Base-by-base conservation (phyloP, 768 basidiomycete genomes). In the Mycena epipterygia region DNA sequence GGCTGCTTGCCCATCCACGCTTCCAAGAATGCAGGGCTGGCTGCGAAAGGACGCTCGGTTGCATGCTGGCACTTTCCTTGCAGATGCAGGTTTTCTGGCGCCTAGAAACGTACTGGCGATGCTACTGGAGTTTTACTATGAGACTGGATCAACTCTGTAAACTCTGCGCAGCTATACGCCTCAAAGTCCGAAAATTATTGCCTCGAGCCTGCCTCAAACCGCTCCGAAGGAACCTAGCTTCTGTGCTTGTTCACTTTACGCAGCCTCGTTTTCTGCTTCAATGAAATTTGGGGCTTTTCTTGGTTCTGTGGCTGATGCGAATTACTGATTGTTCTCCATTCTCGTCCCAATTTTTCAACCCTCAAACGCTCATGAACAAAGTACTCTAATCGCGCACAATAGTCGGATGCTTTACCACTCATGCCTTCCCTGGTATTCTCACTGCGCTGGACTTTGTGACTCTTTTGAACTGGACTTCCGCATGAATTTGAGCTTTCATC, bases 81-180 rank as follows among this genome's bases (percentile, higher is more conserved):
- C 44, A 46, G 44, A 51, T 51, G 49, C 49, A 51, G 27, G 49
- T 27, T 29, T 51, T 30, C 49, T 51, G 25, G 49, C 17, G 49
- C 27, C 49, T 51, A 27, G 49, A 51, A 51, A 51, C 27, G 29
- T 51, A 29, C 49, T 51, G 35, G 35, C 35, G 35, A 37, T 37
- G 35, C 35, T 37, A 37, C 49, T 51, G 49, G 49, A 29, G 49
- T 51, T 51, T 29, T 37, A 30, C 49, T 51, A 17, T 51, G 49
- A 30, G 49, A 51, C 49, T 51, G 49, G 49, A 51, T 51, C 49
- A 51, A 51, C 49, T 51, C 49, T 51, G 49, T 51, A 29, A 51
- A 51, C 49, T 51, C 49, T 51, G 35, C 35, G 35, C 35, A 37
- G 35, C 35, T 37, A 37, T 37, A 30, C 49, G 44, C 21, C 44